Base-by-base conservation (phyloP, 2,329 filamentous ascomycete genomes). In the Botryosphaeria dothidea region DNA sequence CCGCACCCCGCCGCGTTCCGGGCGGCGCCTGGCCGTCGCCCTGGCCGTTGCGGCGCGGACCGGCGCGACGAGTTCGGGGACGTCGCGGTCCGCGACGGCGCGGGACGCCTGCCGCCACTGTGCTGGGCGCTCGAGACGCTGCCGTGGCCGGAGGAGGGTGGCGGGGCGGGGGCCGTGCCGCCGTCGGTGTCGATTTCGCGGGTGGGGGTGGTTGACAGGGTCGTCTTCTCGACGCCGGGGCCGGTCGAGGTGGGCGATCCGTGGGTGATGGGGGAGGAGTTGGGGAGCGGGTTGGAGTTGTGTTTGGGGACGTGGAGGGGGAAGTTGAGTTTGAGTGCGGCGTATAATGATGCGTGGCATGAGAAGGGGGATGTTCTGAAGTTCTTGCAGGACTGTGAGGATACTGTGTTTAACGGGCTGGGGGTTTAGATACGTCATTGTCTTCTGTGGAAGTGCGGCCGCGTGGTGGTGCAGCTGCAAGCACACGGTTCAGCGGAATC, bases 191-290 rank as follows among this genome's bases (percentile, higher is more conserved):
- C 65, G 1, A 66, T 68, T 9, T 67, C 65, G 21, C 68, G 65
- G n/a, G 64, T 67, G 45, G 65, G 66, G 4, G 60, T 62, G 34
- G 66, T 81, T 1, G 80, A 82, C 23, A 64, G 67, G 8, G 71
- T 80, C 0, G 71, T 82, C 1, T 31, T 62, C 0, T 71, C 71
- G 0, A 67, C 65, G 2, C 67, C 68, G 2, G 77, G 75, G 0
- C 25, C 43, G 0, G 70, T 82, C 1, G 69, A 73, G 11, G 66
- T 77, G 0, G 54, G 72, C 2, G 68, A 78, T 13, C 79, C 80
- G 0, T 82, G 81, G 80, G 80, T 82, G 0, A 81, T 79, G 0
- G 80, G 80, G 0, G 81, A 83, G 63, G 80, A 82, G 64, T 69
- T 82, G 1, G 73, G 79, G 0, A 82, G 64, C 7, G 65, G 67